Evolutionary conservation across 2,329 filamentous ascomycete species (phyloP).

Genomic region (Verticillium klebahnii): DNA sequence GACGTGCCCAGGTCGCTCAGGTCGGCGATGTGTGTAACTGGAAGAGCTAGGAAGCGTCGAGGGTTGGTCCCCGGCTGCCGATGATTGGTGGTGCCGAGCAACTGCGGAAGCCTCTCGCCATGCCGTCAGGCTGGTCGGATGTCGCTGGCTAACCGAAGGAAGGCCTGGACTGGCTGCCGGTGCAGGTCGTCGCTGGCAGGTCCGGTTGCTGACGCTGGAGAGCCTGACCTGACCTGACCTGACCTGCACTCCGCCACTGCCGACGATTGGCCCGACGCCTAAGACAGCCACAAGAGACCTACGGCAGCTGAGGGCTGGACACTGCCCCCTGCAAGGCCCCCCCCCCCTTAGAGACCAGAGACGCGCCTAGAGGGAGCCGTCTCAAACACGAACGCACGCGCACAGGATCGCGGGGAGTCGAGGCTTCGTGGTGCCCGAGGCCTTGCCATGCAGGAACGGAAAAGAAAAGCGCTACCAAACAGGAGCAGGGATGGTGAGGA

Average conservation of each 20-base stretch:
- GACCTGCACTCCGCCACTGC: background rate
- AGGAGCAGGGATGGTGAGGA: background rate
- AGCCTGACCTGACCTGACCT: background rate
- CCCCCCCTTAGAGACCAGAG: background rate
- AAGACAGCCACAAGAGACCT: background rate
- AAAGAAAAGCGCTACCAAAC: background rate
- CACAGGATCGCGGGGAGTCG: background rate
- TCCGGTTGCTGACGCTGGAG: background rate
- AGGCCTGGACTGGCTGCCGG: background rate
- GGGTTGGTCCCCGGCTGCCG: conserved; percentile 2
- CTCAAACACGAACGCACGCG: background rate
- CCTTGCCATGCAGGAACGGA: conserved; percentile 1
- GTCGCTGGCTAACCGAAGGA: background rate
- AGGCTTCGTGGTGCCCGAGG: background rate
- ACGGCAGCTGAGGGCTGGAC: background rate
- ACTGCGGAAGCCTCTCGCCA: conserved; percentile 1
- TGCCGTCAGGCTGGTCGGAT: background rate
- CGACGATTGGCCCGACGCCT: background rate
- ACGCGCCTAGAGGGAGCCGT: background rate
- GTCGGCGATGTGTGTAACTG: conserved; percentile 5
- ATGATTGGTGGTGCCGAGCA: conserved; percentile 2
- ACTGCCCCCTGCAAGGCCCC: background rate
- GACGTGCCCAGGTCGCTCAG: conserved; percentile 1
- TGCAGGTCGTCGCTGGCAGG: background rate
- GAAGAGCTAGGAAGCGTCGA: background rate